These are phyloP conservation scores for Hypoxylon sp. DNA, from an alignment of 2,329 filamentous ascomycete species.

Conservation along the genomic window DNA sequence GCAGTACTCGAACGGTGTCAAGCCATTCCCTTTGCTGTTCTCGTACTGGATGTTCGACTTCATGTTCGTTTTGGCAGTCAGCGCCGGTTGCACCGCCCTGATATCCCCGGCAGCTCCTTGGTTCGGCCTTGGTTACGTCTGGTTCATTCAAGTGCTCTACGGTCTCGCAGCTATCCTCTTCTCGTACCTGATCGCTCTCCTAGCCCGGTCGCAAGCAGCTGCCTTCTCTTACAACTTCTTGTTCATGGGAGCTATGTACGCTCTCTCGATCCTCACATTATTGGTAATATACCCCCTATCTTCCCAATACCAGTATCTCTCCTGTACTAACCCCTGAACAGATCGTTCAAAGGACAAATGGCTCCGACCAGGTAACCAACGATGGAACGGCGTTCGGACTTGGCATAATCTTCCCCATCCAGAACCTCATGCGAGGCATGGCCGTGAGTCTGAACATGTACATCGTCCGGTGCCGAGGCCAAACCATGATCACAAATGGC, in stretches of 20 bases:
- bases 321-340: slow-evolving; percentile 16
- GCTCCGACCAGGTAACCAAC: slow-evolving; percentile 60
- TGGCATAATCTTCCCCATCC: slow-evolving; percentile 70
- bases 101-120: slow-evolving; percentile 68
- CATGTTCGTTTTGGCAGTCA: slow-evolving; percentile 64
- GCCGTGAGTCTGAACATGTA: slow-evolving; percentile 74
- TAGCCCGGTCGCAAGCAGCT: slow-evolving; percentile 72
- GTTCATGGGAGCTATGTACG: slow-evolving; percentile 47
- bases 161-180: slow-evolving; percentile 72
- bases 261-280: slow-evolving; percentile 47
- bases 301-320: neutral
- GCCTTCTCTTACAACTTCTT: slow-evolving; percentile 68
- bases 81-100: slow-evolving; percentile 62
- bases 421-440: slow-evolving; percentile 70
- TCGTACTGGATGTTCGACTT: slow-evolving; percentile 76
- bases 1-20: slow-evolving; percentile 77
- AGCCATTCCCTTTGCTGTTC: slow-evolving; percentile 72
- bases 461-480: slow-evolving; percentile 68
- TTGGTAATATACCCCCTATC: slow-evolving; percentile 39
- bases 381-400: slow-evolving; percentile 71
- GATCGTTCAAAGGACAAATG: slow-evolving; percentile 39
- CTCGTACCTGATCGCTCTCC: slow-evolving; percentile 72
- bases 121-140: slow-evolving; percentile 72
- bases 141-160: slow-evolving; percentile 73
- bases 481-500: slow-evolving; percentile 58